Conservation (phyloP, 805 yeast genomes). For the Starmerella bacillaris region DNA sequence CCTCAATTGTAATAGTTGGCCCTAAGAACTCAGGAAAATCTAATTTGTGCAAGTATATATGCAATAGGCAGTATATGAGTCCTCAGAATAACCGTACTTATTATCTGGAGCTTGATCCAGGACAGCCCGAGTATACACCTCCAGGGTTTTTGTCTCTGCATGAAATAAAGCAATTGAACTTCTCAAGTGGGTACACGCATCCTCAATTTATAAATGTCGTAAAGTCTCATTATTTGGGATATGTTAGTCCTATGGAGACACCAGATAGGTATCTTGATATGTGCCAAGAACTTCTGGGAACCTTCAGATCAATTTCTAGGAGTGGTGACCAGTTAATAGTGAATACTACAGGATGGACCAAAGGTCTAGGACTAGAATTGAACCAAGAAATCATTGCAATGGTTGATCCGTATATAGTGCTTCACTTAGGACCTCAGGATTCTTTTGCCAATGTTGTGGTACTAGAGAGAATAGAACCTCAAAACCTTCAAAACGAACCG, state of each 20-base stretch:
- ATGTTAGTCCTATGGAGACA: slow-evolving; percentile 45
- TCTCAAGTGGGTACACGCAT: slow-evolving; percentile 27
- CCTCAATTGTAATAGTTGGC: slow-evolving; percentile 32
- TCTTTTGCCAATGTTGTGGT: slow-evolving; percentile 9
- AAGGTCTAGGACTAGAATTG: slow-evolving; percentile 63
- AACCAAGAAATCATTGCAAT: slow-evolving; percentile 28
- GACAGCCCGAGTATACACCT: slow-evolving; percentile 60
- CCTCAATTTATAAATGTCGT: slow-evolving; percentile 16
- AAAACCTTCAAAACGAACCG: too few species aligned
- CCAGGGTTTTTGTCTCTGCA: slow-evolving; percentile 55
- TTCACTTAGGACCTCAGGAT: slow-evolving; percentile 34
- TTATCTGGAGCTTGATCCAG: slow-evolving; percentile 70
- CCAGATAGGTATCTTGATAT: slow-evolving; percentile 38
- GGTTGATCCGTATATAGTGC: slow-evolving; percentile 37
- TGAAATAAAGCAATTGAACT: slow-evolving; percentile 20
- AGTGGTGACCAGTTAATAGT: slow-evolving; percentile 28
- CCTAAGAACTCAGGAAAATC: slow-evolving; percentile 73
- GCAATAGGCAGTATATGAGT: slow-evolving; percentile 9
- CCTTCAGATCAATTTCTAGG: background rate
- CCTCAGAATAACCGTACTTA: slow-evolving; percentile 24
- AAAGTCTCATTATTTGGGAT: slow-evolving; percentile 37
- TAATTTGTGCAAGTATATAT: slow-evolving; percentile 37
- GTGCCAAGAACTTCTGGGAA: slow-evolving; percentile 26
- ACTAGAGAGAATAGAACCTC: slow-evolving; percentile 5
- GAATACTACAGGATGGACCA: slow-evolving; percentile 83